Evolutionary conservation across 495 filamentous ascomycete genomes (phyloP), one percentile per base, ranked within the genome.

Genomic region (Penicillium ochrochloron): DNA sequence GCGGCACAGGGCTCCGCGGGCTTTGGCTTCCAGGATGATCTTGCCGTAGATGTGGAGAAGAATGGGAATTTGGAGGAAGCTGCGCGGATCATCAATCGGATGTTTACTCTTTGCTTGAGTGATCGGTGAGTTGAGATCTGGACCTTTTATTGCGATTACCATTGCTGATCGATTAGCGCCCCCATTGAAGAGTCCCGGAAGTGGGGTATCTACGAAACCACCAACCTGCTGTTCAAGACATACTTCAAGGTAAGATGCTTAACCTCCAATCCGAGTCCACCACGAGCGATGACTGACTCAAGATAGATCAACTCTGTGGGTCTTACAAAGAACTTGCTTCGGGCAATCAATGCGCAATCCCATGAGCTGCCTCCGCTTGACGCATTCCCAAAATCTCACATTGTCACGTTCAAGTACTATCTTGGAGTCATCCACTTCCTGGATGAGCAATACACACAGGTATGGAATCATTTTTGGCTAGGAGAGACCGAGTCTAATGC

Each of bases 351-450:
- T 54, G 94, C 92, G 7, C 86, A 87, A 33, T 82, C 83, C 19
- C 80, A 80, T 11, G 96, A 99, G 67, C 88, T 97, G 73, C 95
- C 96, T 1, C 72, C 82, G 0, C 77, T 96, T 23, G 80, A 85
- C 2, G 76, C 78, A 8, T 97, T 94, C 72, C 95, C 95, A 1
- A 91, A 89, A 61, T 88, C 93, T 0, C 94, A 99, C 65, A 89
- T 90, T 51, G 93, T 97, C n/a, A 97, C 95, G 2, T 98, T 96
- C 78, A 90, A 93, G 70, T 99, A 97, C 76, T 97, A 97, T 71
- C 83, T 92, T 67, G 95, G 96, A 17, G 90, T 98, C 17, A 86
- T 98, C 25, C 78, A 85, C 56, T 98, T 98, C 73, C 76, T 99
- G 11, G 93, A 97, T 63, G 96, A 98, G 74, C 89, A 97, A 64